Evolutionary conservation across 176 grass and related monocot species (phyloP).

Genomic region (Triticum urartu): DNA sequence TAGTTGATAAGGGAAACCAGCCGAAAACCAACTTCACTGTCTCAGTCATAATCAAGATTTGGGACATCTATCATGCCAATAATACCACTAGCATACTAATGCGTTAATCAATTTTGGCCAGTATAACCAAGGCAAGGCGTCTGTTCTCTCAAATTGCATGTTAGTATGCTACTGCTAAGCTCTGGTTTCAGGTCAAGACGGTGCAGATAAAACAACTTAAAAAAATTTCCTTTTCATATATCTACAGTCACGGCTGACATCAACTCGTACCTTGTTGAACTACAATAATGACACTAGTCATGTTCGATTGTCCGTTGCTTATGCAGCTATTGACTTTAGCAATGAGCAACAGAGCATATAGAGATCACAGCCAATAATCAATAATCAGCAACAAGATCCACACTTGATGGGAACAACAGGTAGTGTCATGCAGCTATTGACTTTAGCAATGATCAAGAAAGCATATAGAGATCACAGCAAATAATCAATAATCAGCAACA

Average conservation of each 20-base stretch:
- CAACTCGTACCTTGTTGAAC: not conserved
- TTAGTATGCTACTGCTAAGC: not conserved
- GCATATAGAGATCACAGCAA: too few species aligned
- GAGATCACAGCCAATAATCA: not conserved
- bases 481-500: not conserved
- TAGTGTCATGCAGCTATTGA: too few species aligned
- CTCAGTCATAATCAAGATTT: slow-evolving; percentile 3
- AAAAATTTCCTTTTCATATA: not conserved
- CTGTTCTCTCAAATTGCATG: not conserved
- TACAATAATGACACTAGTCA: not conserved
- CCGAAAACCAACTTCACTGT: not conserved
- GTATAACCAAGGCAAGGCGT: not conserved
- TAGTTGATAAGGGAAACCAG: not conserved
- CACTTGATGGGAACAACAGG: too few species aligned
- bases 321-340: not conserved
- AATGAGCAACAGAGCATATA: not conserved
- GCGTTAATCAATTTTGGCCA: not conserved
- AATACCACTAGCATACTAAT: not conserved
- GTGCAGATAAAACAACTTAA: not conserved
- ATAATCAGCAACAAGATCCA: not conserved
- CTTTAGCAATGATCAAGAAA: too few species aligned
- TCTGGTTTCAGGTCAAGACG: not conserved
- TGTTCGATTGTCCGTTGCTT: not conserved
- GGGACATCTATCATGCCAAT: not conserved
- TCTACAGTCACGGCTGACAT: not conserved